Base-by-base conservation (phyloP, 768 basidiomycete genomes). In the Leccinum obscurum region DNA sequence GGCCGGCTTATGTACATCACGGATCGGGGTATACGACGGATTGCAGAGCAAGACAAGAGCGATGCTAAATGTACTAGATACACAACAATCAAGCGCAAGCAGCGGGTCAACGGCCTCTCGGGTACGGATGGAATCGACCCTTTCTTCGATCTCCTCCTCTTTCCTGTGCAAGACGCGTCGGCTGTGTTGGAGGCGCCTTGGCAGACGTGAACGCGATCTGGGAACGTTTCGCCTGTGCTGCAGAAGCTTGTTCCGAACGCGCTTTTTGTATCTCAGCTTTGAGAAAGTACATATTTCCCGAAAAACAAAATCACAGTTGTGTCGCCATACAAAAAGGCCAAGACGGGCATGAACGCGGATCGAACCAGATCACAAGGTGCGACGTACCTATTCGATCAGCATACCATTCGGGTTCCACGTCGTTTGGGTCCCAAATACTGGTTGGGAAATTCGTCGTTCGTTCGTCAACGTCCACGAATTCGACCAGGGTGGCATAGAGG, bases 401-500 rank as follows among this genome's bases (percentile, higher is more conserved):
- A 65, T 83, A 88, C 87, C 93, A 96, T 39, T 85, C 87, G 1
- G 83, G 77, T 55, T 78, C 70, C 24, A 90, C 76, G 44, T 83
- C 82, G 39, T 81, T 74, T 14, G 92, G 87, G 67, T 90, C 83
- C 89, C 96, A 98, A 1, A 91, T 75, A 8, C 79, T 77, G 17
- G 77, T 58, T 9, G 91, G 88, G 68, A 95, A 95, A 64, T 93
- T 92, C 2, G 89, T 90, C n/a, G 85, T 78, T 15, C 88, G 84
- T 72, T 98, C 96, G 68, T 96, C 88, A 15, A 95, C 89, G 59
- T 90, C 89, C 15, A 97, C 87, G 70, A 95, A 97, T 69, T 97
- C 93, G 62, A 99, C 95, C 2, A 99, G 85, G 67, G 94, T 94
- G 13, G 92, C 81, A 74, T 96, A 97, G n/a, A 98, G 84, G 69